A percentile compares a stretch with the other conserved stretches of the same genome.
These are phyloP conservation scores for Kwoniella heveanensis DNA, from an alignment of 768 basidiomycete species.

Conservation along the genomic window DNA sequence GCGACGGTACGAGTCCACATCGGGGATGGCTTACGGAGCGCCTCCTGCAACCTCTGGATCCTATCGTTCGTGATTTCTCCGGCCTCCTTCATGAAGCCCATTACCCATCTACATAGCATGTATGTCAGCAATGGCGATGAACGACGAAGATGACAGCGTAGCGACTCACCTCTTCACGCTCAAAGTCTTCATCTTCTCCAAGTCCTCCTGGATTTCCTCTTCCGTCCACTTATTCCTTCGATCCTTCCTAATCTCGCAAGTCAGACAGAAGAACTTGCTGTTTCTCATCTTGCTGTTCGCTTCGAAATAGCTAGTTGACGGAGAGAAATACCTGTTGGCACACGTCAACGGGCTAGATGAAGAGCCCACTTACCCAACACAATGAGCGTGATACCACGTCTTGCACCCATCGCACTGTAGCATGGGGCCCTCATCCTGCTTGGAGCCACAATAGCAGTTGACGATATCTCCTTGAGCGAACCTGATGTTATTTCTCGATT, in stretches of 20 bases:
- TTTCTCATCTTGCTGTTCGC: neutral
- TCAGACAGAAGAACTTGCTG: constrained; percentile 5
- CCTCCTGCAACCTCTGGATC: neutral
- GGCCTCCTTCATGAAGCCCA: neutral
- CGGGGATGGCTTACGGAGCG: constrained; percentile 4
- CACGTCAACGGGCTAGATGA: too few relatives aligned
- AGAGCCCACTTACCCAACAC: constrained; percentile 20
- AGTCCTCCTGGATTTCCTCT: constrained; percentile 4
- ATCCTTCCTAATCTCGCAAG: constrained; percentile 11
- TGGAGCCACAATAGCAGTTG: constrained; percentile 15
- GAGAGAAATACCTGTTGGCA: too few relatives aligned
- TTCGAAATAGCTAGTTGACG: constrained; percentile 12
- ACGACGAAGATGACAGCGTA: neutral
- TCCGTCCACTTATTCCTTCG: neutral
- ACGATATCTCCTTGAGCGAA: constrained; percentile 1
- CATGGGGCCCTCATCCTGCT: constrained; percentile 6
- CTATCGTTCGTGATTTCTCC: neutral
- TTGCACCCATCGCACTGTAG: constrained; percentile 21
- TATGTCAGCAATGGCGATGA: too few relatives aligned
- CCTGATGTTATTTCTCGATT: too few relatives aligned
- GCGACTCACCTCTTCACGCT: constrained; percentile 6
- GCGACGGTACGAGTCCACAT: too few relatives aligned
- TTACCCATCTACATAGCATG: constrained; percentile 1
- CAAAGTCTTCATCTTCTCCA: neutral
- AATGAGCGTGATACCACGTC: constrained; percentile 20